Evolutionary conservation across 306 rosid genomes (phyloP).

Genomic region (Biancaea sappan): DNA sequence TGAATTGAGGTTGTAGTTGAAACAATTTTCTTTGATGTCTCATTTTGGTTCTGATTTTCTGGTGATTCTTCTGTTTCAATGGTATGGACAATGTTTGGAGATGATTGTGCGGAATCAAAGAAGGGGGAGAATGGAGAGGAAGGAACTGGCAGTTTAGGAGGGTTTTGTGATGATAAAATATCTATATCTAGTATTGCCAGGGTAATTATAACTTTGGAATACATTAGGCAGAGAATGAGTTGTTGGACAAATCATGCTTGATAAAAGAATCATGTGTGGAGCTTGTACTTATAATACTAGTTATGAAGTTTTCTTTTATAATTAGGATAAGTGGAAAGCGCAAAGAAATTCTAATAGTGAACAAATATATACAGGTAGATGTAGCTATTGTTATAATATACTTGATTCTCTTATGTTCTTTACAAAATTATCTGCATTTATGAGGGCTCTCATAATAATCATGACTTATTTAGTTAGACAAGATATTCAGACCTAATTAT

Average conservation of each 20-base stretch:
- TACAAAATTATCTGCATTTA: background rate
- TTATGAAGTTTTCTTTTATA: background rate
- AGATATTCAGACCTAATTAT: conserved; percentile 18
- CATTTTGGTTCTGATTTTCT: background rate
- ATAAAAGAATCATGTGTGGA: background rate
- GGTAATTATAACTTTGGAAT: background rate
- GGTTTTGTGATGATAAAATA: background rate
- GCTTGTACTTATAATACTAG: background rate
- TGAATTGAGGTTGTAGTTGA: background rate
- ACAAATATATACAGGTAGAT: background rate
- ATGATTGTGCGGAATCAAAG: background rate
- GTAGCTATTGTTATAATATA: background rate
- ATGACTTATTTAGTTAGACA: conserved; percentile 3
- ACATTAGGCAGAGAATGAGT: background rate
- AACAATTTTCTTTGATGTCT: background rate
- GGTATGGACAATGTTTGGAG: background rate
- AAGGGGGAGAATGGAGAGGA: background rate
- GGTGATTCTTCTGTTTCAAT: background rate
- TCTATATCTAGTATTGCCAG: background rate
- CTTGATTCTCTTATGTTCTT: background rate
- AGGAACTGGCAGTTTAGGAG: background rate
- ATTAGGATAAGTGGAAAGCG: background rate
- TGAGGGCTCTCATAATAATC: background rate
- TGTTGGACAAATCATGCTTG: background rate
- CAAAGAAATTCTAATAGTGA: background rate